These are phyloP conservation scores for Calocybe cyanea DNA, from an alignment of 768 basidiomycete species.

Conservation along the genomic window DNA sequence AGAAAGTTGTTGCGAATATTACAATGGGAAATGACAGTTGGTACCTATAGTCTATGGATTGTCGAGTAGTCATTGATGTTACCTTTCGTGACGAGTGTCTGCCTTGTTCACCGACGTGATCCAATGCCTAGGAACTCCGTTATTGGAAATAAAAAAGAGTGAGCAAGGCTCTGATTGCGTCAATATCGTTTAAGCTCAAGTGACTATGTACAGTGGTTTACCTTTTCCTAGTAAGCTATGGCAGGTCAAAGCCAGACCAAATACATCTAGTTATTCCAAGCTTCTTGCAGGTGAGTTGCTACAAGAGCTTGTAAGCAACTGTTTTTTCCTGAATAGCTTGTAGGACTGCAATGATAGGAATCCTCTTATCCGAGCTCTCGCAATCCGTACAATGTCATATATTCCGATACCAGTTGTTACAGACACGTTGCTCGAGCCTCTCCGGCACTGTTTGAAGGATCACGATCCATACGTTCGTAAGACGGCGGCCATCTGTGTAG, in stretches of 20 bases:
- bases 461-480: conserved; percentile 97
- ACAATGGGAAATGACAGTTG: conserved; percentile 99
- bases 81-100: conserved; percentile 63
- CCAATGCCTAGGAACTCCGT: conserved; percentile 90
- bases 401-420: conserved; percentile 90
- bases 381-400: conserved; percentile 99
- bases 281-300: conserved; percentile 69
- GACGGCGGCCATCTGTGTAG: conserved; percentile 96
- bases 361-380: conserved; percentile 93
- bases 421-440: conserved; percentile 81
- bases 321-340: background rate
- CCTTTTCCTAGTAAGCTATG: conserved; percentile 96
- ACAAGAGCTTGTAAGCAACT: background rate
- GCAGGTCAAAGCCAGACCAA: conserved; percentile 88
- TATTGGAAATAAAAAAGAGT: conserved; percentile 99
- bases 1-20: conserved; percentile 98
- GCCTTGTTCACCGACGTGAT: conserved; percentile 94
- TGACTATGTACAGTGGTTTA: conserved; percentile 75
- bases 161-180: conserved; percentile 22
- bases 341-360: conserved; percentile 97
- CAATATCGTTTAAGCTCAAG: background rate
- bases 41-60: conserved; percentile 33
- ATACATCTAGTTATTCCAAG: conserved; percentile 88
- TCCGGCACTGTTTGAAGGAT: conserved; percentile 91
- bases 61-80: conserved; percentile 18